phyloP scores from a whole-genome alignment of 257 asterid genomes.

The Leptodermis oblonga region DNA sequence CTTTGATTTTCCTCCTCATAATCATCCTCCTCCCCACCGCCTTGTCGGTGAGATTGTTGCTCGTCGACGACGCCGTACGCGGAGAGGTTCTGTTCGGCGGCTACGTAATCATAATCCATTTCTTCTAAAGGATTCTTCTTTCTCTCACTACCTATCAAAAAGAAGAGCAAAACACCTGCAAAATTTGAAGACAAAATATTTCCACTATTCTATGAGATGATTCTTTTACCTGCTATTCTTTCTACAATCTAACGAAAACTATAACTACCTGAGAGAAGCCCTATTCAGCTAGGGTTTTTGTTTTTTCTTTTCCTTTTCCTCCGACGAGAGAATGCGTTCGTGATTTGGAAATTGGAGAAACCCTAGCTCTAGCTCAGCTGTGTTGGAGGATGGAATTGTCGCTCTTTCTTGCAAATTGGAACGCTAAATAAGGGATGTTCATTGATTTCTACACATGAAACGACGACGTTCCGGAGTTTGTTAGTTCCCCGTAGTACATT shows the following conservation, averaged over 20 bases:
- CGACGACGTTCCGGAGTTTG: too few species aligned
- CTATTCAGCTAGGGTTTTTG: conserved; percentile 42
- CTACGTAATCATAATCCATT: conserved; percentile 87
- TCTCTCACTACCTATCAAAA: conserved; percentile 54
- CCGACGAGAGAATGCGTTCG: not conserved
- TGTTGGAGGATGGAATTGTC: conserved; percentile 3
- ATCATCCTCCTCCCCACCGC: conserved; percentile 22
- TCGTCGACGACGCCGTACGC: conserved; percentile 54
- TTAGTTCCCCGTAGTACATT: too few species aligned
- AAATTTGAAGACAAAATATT: conserved; percentile 38
- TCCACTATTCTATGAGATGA: conserved; percentile 27
- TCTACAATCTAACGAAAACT: conserved; percentile 13
- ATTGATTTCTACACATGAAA: not conserved
- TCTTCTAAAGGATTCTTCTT: conserved; percentile 21
- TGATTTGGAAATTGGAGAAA: conserved; percentile 24
- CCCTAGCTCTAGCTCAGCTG: conserved; percentile 48
- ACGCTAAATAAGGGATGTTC: not conserved
- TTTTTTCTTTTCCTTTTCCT: not conserved
- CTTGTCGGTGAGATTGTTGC: conserved; percentile 39
- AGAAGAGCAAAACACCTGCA: conserved; percentile 36
- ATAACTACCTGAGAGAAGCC: conserved; percentile 13
- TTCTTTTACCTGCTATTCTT: conserved; percentile 11
- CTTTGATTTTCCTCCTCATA: conserved; percentile 64
- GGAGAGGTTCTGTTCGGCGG: conserved; percentile 65
- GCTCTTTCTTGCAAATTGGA: not conserved